phyloP scores from a whole-genome alignment of 2,329 filamentous ascomycete genomes.

The Ophiostoma piceae region DNA sequence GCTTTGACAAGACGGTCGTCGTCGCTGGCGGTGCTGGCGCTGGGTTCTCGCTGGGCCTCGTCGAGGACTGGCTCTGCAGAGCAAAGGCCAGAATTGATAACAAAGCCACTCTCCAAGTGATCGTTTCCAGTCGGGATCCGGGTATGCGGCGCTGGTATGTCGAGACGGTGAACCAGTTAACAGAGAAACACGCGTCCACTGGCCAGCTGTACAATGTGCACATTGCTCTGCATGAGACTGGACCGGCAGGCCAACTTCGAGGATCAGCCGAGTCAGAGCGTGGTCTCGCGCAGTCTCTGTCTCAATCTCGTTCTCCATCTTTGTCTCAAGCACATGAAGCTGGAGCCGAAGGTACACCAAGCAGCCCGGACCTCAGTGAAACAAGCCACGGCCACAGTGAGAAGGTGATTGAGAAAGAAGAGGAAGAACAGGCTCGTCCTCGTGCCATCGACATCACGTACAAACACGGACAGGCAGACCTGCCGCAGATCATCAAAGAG shows the following conservation, averaged over 20 bases:
- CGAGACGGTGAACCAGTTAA: neutral
- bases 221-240: neutral
- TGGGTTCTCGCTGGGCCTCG: constrained; percentile 46
- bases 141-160: neutral
- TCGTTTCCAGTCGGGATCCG: neutral
- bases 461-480: neutral
- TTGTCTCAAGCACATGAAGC: neutral
- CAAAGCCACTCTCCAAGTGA: neutral
- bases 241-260: neutral
- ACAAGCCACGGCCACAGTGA: neutral
- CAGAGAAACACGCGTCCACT: neutral
- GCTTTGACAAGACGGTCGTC: constrained; percentile 43
- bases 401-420: neutral
- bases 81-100: neutral
- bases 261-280: neutral
- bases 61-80: constrained; percentile 38
- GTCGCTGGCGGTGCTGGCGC: constrained; percentile 54
- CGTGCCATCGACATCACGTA: neutral
- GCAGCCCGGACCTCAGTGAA: neutral
- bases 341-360: neutral
- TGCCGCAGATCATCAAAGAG: neutral
- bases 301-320: neutral
- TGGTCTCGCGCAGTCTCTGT: neutral
- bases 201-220: neutral
- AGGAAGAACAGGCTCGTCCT: neutral